These are phyloP conservation scores for Sporisorium sorghi DNA, from an alignment of 1,284 basidiomycete genomes.

Conservation along the genomic window DNA sequence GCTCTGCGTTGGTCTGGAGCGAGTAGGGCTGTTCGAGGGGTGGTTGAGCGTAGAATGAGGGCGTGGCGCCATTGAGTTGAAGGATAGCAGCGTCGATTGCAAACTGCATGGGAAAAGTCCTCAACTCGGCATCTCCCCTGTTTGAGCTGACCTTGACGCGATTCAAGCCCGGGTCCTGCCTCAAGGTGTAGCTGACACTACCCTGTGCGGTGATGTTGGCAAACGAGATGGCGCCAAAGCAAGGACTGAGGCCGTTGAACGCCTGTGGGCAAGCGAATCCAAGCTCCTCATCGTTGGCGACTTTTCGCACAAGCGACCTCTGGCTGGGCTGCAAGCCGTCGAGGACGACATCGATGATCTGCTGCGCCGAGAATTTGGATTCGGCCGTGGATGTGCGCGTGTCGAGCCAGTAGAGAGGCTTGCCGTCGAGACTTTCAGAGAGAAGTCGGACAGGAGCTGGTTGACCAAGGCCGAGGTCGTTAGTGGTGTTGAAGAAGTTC, in stretches of 20 bases:
- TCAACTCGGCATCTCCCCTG: slow-evolving; percentile 77
- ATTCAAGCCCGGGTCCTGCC: slow-evolving; percentile 76
- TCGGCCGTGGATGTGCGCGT: slow-evolving; percentile 73
- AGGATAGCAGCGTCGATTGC: slow-evolving; percentile 78
- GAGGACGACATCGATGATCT: slow-evolving; percentile 75
- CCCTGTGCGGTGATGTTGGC: slow-evolving; percentile 61
- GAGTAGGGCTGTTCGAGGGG: slow-evolving; percentile 78
- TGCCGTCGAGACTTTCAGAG: slow-evolving; percentile 11
- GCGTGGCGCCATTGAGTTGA: slow-evolving; percentile 71
- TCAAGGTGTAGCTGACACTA: slow-evolving; percentile 77
- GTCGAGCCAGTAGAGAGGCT: slow-evolving; percentile 37
- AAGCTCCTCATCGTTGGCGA: slow-evolving; percentile 68
- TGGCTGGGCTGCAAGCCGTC: slow-evolving; percentile 48
- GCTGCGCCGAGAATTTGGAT: slow-evolving; percentile 71
- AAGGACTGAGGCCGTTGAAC: slow-evolving; percentile 78
- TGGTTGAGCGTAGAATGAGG: slow-evolving; percentile 58
- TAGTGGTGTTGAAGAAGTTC: slow-evolving; percentile 40
- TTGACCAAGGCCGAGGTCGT: slow-evolving; percentile 38
- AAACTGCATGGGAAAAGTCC: slow-evolving; percentile 80
- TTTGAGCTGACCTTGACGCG: slow-evolving; percentile 77
- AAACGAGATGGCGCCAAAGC: slow-evolving; percentile 80
- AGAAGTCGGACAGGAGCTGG: slow-evolving; percentile 25
- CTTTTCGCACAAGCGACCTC: slow-evolving; percentile 25
- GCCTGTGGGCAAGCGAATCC: slow-evolving; percentile 77
- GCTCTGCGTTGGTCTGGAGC: slow-evolving; percentile 76